Conservation (phyloP, 2,329 filamentous ascomycete genomes). For the Pseudogymnoascus sp. region DNA sequence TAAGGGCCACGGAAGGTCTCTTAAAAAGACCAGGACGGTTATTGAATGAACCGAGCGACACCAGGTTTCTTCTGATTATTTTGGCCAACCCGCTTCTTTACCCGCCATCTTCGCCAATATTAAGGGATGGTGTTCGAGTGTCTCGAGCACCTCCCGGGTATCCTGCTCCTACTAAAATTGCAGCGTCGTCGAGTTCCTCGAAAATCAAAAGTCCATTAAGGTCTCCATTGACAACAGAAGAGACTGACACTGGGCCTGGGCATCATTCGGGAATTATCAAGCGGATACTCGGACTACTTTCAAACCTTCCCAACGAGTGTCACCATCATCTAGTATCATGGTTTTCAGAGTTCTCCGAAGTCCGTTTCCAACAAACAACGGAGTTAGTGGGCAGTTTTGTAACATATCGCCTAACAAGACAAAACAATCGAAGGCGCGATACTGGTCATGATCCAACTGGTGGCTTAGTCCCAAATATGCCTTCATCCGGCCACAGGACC, state of each 20-base stretch:
- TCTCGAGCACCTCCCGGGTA: neutral
- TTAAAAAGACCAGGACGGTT: constrained; percentile 72
- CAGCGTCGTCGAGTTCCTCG: neutral
- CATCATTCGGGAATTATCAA: constrained; percentile 82
- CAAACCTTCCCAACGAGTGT: constrained; percentile 67
- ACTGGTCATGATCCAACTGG: constrained; percentile 54
- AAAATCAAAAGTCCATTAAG: neutral
- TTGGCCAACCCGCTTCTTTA: constrained; percentile 73
- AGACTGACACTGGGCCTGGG: constrained; percentile 35
- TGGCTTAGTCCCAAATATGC: constrained; percentile 67
- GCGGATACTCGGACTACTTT: constrained; percentile 71
- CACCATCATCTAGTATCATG: constrained; percentile 72
- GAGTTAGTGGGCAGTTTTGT: constrained; percentile 74
- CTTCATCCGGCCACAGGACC: constrained; percentile 52
- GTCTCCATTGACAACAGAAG: neutral
- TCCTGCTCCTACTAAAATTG: neutral
- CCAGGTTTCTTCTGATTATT: constrained; percentile 72
- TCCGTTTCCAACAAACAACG: constrained; percentile 65
- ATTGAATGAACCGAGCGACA: constrained; percentile 60
- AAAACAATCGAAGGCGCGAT: constrained; percentile 60
- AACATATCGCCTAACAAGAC: constrained; percentile 69
- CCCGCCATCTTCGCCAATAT: constrained; percentile 27
- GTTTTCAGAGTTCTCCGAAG: constrained; percentile 65
- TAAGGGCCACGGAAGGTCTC: constrained; percentile 73
- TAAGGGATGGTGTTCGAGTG: neutral